Evolutionary conservation across 306 rosid genomes (phyloP).

Genomic region (Fagus crenata): DNA sequence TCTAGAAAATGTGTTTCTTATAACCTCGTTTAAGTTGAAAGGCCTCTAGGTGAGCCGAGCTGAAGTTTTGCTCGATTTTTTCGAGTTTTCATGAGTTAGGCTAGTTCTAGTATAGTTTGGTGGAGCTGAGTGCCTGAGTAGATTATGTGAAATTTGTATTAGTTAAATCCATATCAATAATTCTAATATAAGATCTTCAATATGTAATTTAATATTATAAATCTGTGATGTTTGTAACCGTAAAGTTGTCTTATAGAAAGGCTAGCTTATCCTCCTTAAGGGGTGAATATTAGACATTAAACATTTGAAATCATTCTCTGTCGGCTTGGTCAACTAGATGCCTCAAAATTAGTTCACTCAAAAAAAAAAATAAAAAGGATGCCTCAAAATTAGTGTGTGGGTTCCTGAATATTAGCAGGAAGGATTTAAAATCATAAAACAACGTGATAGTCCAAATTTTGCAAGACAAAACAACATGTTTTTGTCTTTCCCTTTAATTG

Average conservation of each 20-base stretch:
- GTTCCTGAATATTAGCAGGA: not conserved
- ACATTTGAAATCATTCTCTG: not conserved
- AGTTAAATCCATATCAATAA: too few species aligned
- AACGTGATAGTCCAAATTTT: not conserved
- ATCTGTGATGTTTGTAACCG: too few species aligned
- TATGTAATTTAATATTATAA: too few species aligned
- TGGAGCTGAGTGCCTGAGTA: too few species aligned
- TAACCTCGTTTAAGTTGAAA: too few species aligned
- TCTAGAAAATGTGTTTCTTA: too few species aligned
- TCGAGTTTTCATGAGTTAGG: too few species aligned
- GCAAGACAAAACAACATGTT: constrained; percentile 3
- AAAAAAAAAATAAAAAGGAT: not conserved
- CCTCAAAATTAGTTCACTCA: not conserved
- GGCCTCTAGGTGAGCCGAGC: too few species aligned
- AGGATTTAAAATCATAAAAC: not conserved
- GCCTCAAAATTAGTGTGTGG: not conserved
- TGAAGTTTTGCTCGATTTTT: too few species aligned
- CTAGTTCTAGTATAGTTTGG: too few species aligned
- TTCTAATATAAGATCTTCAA: too few species aligned
- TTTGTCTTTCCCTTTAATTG: not conserved
- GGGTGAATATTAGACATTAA: not conserved
- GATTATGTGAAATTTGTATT: too few species aligned
- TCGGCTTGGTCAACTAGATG: not conserved
- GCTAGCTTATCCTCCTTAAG: not conserved
- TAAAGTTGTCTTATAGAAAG: not conserved